Evolutionary conservation across 2,329 filamentous ascomycete genomes (phyloP), one percentile per base, ranked within the genome.

Genomic region (Claviceps monticola): DNA sequence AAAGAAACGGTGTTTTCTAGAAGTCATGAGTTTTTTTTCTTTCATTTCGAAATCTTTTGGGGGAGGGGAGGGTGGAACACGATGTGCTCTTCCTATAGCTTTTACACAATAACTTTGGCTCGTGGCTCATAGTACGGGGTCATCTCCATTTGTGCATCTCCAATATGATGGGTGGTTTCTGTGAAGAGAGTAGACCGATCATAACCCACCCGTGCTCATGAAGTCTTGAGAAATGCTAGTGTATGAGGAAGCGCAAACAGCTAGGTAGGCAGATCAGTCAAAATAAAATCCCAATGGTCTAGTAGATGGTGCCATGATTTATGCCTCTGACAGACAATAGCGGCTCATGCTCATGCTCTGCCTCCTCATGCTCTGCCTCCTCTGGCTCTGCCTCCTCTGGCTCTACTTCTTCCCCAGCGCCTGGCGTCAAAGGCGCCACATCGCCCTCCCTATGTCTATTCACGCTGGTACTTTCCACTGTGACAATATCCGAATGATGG

Each of bases 331-430:
- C 46, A 19, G 26, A n/a, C 8, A 57, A n/a, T 14, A 56, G 43
- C 13, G 48, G 52, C 19, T 48, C 51, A 38, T 53, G 23, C 43
- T 57, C 55, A 16, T 53, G 49, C n/a, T 36, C 51, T 16, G 50
- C 29, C 21, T 56, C 29, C 36, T 56, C 39, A 3, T 8, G 9
- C n/a, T 26, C 23, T 8, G 17, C 4, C n/a, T 21, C 13, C n/a
- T 26, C 23, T 8, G 17, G 9, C n/a, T 21, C 13, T 8, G n/a
- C 17, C n/a, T 23, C 17, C n/a, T 23, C 23, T 8, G n/a, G 4
- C n/a, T 21, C 13, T 9, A 11, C 17, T 17, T 17, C 39, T 5
- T 17, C 39, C 4, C 13, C 55, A 17, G 51, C 53, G 13, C 29
- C 38, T 17, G 21, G 46, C 7, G 5, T 36, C 8, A 26, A 23